Evolutionary conservation across 305 asterid genomes (phyloP), one percentile per base, ranked within the genome.

Genomic region (Nicotiana rustica): DNA sequence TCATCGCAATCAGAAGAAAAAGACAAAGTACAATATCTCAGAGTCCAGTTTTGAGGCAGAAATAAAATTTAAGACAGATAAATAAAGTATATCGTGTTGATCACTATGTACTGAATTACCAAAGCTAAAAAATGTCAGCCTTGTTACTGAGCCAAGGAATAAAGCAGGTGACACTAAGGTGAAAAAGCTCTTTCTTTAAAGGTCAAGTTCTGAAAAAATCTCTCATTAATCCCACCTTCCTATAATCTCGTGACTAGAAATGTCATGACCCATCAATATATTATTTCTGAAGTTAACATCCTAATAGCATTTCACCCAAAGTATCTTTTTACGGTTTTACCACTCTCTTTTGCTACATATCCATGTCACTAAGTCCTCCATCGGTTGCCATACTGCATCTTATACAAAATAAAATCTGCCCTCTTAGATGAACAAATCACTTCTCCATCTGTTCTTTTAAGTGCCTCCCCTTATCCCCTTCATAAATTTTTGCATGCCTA

Each of bases 161-260:
- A 69, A 69, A 69, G 57, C 57, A 18, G 77, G 52, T 0, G 33
- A 15, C 8, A 25, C 8, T 38, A 17, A 38, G 77, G 56, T 38
- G 77, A 69, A 69, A 69, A 69, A 36, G 5, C 77, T 69, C 41
- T 17, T 14, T 67, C 31, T 18, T 38, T 69, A 69, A n/a, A 38
- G 5, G 12, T 69, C 29, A 15, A 69, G 33, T 29, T 38, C 5
- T n/a, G 57, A 69, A 55, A 69, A 69, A 38, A 9, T 38, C 56
- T 4, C 56, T 38, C 33, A 38, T 69, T 69, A 15, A 68, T 68
- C 29, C 31, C 2, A 31, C 76, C 55, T n/a, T n/a, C 7, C 4
- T 17, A 68, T 68, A 41, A 41, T 41, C 78, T 70, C 29, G 33
- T 70, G 15, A 38, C 77, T 70, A 70, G 77, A n/a, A 70, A 10